Base-by-base conservation (phyloP, 768 basidiomycete genomes). In the Leucosporidium yakuticum region DNA sequence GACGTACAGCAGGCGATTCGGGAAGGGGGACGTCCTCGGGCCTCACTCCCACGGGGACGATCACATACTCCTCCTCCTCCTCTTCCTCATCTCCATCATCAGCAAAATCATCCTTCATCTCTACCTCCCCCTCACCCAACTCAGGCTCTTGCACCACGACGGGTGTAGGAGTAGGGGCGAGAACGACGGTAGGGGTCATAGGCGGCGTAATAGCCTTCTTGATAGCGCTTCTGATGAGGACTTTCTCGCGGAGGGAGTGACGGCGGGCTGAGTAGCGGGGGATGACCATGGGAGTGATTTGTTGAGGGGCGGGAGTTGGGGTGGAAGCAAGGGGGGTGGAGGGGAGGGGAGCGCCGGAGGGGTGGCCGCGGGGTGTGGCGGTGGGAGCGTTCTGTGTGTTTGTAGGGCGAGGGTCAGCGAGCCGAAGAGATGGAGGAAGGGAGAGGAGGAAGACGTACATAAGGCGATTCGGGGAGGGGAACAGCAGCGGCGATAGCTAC, bases 201-300 rank as follows among this genome's bases (percentile, higher is more conserved):
- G 39, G 50, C 50, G 21, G 50, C 21, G 21, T 51, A 21, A 23
- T 23, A 19, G 50, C 50, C 21, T 25, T 56, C 32, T 58, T 65
- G 55, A 58, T 39, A 6, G 64, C 64, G 44, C 55, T 57, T 7
- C 51, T 21, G 17, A 65, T 65, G 27, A 65, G 48, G n/a, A 65
- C 64, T 9, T 39, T 29, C 55, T 65, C 64, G n/a, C 64, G 55
- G 39, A 65, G 56, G 27, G 64, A 65, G 48, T 58, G 63, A n/a
- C 60, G 44, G 27, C 1, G 79, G 65, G 1, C 75, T 78, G 7
- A 80, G 61, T 56, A 34, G 12, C 55, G 55, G 19, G 55, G 55
- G 32, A 56, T 31, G 55, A 12, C n/a, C 32, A 11, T 17, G 31
- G 31, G 55, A 6, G 31, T 31, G n/a, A 21, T 19, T 31, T 29